Conservation (phyloP, 768 basidiomycete genomes). For the Tricholoma bakamatsutake region DNA sequence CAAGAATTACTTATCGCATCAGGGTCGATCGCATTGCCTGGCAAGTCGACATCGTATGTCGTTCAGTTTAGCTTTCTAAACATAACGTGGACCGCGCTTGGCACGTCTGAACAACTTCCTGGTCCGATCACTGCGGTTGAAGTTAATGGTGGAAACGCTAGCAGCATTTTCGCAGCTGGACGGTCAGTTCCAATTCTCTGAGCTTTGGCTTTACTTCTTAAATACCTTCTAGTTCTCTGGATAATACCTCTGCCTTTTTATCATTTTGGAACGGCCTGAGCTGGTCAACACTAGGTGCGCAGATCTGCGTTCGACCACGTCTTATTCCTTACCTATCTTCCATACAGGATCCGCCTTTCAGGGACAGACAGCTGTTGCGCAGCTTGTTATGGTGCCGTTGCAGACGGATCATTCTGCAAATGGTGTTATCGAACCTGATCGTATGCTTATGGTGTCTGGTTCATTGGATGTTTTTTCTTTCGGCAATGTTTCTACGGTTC, state of each 20-base stretch:
- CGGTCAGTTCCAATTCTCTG: constrained; percentile 42
- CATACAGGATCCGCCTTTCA: constrained; percentile 48
- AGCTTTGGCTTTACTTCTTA: not conserved
- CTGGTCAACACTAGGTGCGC: constrained; percentile 67
- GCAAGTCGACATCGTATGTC: constrained; percentile 63
- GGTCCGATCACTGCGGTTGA: constrained; percentile 89
- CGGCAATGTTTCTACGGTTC: constrained; percentile 76
- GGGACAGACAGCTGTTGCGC: constrained; percentile 61
- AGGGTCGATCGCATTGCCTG: constrained; percentile 68
- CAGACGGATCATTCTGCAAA: constrained; percentile 67
- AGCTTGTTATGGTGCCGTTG: constrained; percentile 88
- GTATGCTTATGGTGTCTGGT: constrained; percentile 89
- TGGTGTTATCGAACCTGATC: constrained; percentile 71
- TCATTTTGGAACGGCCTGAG: constrained; percentile 77
- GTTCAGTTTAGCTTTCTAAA: constrained; percentile 69
- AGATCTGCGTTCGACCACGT: not conserved
- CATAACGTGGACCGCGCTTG: constrained; percentile 67
- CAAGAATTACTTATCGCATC: constrained; percentile 70
- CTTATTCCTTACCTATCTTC: not conserved
- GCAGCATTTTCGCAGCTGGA: constrained; percentile 89
- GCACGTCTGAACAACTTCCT: constrained; percentile 55
- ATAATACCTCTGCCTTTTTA: constrained; percentile 65
- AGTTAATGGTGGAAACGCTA: constrained; percentile 73
- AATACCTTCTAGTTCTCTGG: constrained; percentile 36
- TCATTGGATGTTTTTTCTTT: constrained; percentile 58